A percentile compares a stretch with the other conserved stretches of the same genome.
Evolutionary conservation across 108 stramenopile species (phyloP).

Genomic region (Phaeodactylum tricornutum): DNA sequence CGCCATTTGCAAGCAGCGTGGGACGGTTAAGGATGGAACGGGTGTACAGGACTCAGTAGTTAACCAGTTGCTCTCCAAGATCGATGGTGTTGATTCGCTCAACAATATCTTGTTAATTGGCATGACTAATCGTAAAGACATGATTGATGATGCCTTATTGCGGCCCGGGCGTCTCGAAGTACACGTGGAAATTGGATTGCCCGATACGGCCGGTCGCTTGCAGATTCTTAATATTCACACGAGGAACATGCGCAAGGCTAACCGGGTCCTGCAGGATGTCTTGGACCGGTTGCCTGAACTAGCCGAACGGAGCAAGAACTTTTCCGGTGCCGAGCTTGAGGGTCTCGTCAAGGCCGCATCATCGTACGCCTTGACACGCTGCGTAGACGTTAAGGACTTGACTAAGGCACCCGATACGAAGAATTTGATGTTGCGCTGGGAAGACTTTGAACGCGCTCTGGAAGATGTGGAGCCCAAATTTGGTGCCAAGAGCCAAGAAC

Average conservation of each 20-base stretch:
- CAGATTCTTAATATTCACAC: constrained; percentile 98
- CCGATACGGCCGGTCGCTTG: constrained; percentile 84
- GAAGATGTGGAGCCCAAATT: constrained; percentile 91
- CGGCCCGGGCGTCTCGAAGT: constrained; percentile 98
- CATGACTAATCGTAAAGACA: constrained; percentile 99
- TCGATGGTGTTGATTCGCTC: constrained; percentile 98
- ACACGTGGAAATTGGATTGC: constrained; percentile 98
- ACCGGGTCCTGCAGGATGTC: constrained; percentile 76
- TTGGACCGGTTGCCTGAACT: constrained; percentile 66
- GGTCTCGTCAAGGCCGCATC: constrained; percentile 95
- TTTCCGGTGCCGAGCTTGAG: constrained; percentile 98
- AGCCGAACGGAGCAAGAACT: constrained; percentile 91
- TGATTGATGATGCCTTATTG: constrained; percentile 98
- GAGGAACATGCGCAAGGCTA: constrained; percentile 77
- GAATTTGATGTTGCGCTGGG: constrained; percentile 66
- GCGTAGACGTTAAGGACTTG: constrained; percentile 89
- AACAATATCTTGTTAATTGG: constrained; percentile 99
- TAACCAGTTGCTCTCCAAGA: constrained; percentile 97
- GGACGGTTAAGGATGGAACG: constrained; percentile 84
- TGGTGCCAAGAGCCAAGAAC: constrained; percentile 83
- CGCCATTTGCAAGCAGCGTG: constrained; percentile 96
- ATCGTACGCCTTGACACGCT: constrained; percentile 86
- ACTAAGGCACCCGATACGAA: constrained; percentile 82
- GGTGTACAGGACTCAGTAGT: constrained; percentile 98
- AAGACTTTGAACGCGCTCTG: constrained; percentile 85